Evolutionary conservation across 2,329 filamentous ascomycete genomes (phyloP), one percentile per base, ranked within the genome.

Genomic region (Delphinella strobiligena): DNA sequence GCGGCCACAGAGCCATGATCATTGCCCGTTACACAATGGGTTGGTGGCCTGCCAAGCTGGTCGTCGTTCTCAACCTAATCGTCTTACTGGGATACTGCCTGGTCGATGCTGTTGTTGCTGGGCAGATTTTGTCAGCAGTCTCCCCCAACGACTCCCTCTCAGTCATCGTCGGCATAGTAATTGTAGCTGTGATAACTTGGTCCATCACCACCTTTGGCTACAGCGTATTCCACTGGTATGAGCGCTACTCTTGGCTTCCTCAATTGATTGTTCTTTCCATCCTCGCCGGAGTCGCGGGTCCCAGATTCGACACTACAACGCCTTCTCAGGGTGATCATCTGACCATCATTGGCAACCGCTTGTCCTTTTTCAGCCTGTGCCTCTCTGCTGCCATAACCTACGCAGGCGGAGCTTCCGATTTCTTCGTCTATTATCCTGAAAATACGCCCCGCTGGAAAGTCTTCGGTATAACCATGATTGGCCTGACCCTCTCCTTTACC

Each of bases 351-450:
- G 77, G 73, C 16, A 72, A 74, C 44, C 62, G 72, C 2, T 61
- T 85, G 22, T 80, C 76, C 4, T 86, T 82, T 58, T 80, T 86
- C 56, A 79, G 74, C 9, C 63, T 85, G 34, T 81, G 74, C 47
- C 63, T 82, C 10, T 76, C 77, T 16, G 72, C 73, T 2, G 74
- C 74, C 5, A 71, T 80, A 38, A 78, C 75, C 1, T 83, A 80
- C 53, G 63, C 72, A 2, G 72, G 74, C 4, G 68, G 70, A 2
- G 75, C 72, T n/a, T 74, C 74, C 1, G 78, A 82, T 53, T 81
- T 75, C 52, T 79, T 80, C 48, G 75, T 80, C 39, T 82, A 80
- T 56, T 79, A 75, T 52, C 70, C 74, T 0, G 63, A 71, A 45
- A 55, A 63, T 45, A 66, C 72, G 10, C 65, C 70, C 12, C 59